Evolutionary conservation across 2,329 filamentous ascomycete species (phyloP).

Genomic region (Fusarium foetens): DNA sequence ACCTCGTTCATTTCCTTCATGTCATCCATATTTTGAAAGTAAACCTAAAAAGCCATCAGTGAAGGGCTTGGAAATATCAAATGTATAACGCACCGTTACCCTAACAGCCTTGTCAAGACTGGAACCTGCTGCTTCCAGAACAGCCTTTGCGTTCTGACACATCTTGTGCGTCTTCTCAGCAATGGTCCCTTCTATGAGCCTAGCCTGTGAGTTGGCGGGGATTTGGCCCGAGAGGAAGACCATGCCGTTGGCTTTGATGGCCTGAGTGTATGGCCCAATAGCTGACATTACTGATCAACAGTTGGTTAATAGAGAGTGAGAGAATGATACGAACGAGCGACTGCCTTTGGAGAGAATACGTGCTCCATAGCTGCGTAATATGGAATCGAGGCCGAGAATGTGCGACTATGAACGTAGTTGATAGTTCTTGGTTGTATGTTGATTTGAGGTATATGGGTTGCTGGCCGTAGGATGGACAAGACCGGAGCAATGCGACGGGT

Average conservation of each 20-base stretch:
- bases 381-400: neutral
- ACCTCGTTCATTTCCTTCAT: constrained; percentile 32
- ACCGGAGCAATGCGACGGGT: neutral
- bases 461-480: neutral
- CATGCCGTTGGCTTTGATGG: constrained; percentile 52
- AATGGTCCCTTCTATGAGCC: constrained; percentile 68
- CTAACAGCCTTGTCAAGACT: constrained; percentile 74
- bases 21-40: constrained; percentile 22
- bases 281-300: neutral
- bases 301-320: neutral
- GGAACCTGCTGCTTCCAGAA: constrained; percentile 74
- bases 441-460: neutral
- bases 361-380: constrained; percentile 5
- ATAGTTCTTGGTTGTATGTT: neutral
- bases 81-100: constrained; percentile 53
- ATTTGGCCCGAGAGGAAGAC: constrained; percentile 79
- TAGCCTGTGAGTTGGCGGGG: constrained; percentile 68
- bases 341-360: constrained; percentile 19
- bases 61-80: neutral
- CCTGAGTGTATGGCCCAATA: constrained; percentile 30
- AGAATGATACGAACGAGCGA: constrained; percentile 13
- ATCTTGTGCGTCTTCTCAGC: constrained; percentile 43
- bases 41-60: neutral
- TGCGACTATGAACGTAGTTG: neutral
- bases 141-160: constrained; percentile 68